Evolutionary conservation across 164 flowering plant species (phyloP).

Genomic region (Nymphaea thermarum): DNA sequence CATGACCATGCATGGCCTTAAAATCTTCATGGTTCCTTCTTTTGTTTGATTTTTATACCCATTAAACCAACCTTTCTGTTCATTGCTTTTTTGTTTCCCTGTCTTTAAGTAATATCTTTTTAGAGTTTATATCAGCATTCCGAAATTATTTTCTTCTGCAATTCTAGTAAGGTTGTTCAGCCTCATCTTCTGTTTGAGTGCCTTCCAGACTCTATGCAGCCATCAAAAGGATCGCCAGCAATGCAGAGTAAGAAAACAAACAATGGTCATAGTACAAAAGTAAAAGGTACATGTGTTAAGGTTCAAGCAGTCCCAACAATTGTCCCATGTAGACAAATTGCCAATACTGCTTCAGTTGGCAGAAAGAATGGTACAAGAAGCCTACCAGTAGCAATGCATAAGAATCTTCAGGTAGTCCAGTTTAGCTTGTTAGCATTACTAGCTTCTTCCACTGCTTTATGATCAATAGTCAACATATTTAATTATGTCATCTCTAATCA

Average conservation of each 20-base stretch:
- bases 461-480: no score
- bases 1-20: no score
- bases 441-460: no score
- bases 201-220: conserved; percentile 68
- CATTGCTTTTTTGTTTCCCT: no score
- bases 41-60: neutral
- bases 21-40: no score
- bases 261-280: conserved; percentile 12
- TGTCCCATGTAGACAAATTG: conserved; percentile 75
- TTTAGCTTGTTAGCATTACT: no score
- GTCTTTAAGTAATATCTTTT: no score
- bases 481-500: neutral
- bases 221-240: conserved; percentile 59
- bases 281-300: conserved; percentile 32
- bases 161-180: conserved; percentile 87
- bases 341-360: conserved; percentile 84
- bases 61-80: neutral
- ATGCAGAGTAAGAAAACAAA: conserved; percentile 26
- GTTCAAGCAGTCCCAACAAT: conserved; percentile 68
- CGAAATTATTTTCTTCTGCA: neutral
- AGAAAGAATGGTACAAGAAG: conserved; percentile 74
- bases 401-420: conserved; percentile 54
- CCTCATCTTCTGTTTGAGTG: conserved; percentile 90
- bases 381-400: conserved; percentile 56
- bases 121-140: neutral